Percentiles rank a stretch among this genome's conserved stretches.
Evolutionary conservation across 106 monocot genomes (phyloP).

Genomic region (Apostasia ramifera): DNA sequence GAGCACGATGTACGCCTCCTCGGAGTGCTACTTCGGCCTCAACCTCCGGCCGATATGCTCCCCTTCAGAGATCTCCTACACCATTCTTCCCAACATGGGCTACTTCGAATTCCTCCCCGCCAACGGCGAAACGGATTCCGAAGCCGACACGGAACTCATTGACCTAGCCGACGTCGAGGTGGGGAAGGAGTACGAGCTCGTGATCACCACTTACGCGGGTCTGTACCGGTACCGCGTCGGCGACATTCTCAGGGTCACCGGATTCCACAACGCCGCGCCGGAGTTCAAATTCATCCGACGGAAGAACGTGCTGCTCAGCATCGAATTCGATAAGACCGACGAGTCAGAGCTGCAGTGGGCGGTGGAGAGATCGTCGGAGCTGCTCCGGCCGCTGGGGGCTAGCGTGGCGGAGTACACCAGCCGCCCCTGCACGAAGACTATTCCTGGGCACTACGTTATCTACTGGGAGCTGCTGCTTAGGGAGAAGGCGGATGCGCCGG

Average conservation of each 20-base stretch:
- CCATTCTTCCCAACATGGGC: conserved; percentile 36
- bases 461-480: conserved; percentile 62
- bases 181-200: conserved; percentile 70
- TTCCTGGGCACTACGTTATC: conserved; percentile 71
- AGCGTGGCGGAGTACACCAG: conserved; percentile 69
- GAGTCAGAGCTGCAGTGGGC: conserved; percentile 65
- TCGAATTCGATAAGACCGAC: conserved; percentile 81
- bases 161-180: conserved; percentile 55
- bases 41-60: conserved; percentile 67
- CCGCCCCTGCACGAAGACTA: conserved; percentile 43
- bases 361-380: conserved; percentile 43
- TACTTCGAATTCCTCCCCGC: conserved; percentile 60
- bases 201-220: conserved; percentile 75
- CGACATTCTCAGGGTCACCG: conserved; percentile 47
- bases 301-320: conserved; percentile 76
- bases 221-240: conserved; percentile 71
- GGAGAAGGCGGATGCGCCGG: neutral
- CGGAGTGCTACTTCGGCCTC: conserved; percentile 90
- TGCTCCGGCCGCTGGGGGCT: conserved; percentile 19
- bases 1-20: conserved; percentile 92
- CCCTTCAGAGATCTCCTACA: conserved; percentile 32
- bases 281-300: conserved; percentile 63
- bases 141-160: conserved; percentile 9
- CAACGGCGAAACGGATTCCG: neutral
- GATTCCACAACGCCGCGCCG: conserved; percentile 71